Conservation (phyloP, 495 filamentous ascomycete species). For the Talaromyces liani region DNA sequence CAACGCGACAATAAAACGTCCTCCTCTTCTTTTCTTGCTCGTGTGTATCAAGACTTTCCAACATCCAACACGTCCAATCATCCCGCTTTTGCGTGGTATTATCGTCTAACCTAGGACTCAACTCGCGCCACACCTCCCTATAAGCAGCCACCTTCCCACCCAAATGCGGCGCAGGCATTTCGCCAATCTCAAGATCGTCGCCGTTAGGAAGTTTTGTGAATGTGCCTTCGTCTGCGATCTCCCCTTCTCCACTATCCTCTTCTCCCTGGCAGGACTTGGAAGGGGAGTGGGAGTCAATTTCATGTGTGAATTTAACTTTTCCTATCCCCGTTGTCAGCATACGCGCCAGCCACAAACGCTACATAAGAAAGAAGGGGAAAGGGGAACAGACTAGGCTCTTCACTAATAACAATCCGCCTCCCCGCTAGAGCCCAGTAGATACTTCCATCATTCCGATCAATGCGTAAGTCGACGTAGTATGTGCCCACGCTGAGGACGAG, state of each 20-base stretch:
- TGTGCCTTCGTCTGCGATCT: conserved; percentile 26
- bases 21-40: not conserved
- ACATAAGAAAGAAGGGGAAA: not conserved
- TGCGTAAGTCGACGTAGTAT: conserved; percentile 1
- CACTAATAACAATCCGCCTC: not conserved
- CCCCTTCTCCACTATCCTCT: not conserved
- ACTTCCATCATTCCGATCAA: not conserved
- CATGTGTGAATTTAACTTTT: conserved; percentile 26
- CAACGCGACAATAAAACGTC: not conserved
- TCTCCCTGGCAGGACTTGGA: not conserved
- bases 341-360: not conserved
- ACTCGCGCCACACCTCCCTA: conserved; percentile 34
- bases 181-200: conserved; percentile 32
- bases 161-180: conserved; percentile 31
- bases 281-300: conserved; percentile 26
- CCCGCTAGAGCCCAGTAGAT: not conserved
- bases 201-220: conserved; percentile 32
- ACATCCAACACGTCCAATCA: not conserved
- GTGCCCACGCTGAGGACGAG: not conserved
- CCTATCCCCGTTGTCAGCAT: not conserved
- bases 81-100: not conserved
- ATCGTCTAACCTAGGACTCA: conserved; percentile 3
- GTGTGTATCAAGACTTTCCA: not conserved
- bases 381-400: not conserved
- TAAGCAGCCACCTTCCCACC: conserved; percentile 27